A percentile compares a stretch with the other conserved stretches of the same genome.
Evolutionary conservation across 441 rosid species (phyloP).

Genomic region (Erodium texanum): DNA sequence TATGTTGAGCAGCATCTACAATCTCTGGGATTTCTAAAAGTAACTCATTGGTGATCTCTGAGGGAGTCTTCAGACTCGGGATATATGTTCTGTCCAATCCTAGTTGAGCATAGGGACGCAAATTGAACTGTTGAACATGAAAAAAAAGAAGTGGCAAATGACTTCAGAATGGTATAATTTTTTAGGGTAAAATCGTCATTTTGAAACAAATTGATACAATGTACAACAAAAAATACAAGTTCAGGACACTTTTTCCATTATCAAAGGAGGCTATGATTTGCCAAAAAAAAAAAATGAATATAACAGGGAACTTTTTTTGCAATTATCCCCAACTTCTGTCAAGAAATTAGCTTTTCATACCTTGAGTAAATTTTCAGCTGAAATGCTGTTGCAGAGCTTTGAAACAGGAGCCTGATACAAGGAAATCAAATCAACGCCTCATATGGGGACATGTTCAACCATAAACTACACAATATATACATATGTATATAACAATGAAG

Average conservation of each 20-base stretch:
- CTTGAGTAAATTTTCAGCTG: conserved; percentile 92
- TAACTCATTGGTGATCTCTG: conserved; percentile 49
- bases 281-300: too few relatives aligned
- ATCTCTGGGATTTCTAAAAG: conserved; percentile 68
- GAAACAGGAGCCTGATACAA: conserved; percentile 34
- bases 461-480: conserved; percentile 8
- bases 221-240: too few relatives aligned
- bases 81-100: conserved; percentile 68
- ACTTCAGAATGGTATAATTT: too few relatives aligned
- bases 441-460: conserved; percentile 8
- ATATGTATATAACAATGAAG: not conserved
- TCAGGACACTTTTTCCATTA: too few relatives aligned
- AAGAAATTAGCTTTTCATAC: conserved; percentile 22
- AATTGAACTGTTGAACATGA: conserved; percentile 46
- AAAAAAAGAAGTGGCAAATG: not conserved
- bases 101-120: conserved; percentile 77
- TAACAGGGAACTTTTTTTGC: too few relatives aligned
- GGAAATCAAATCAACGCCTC: conserved; percentile 15
- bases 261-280: too few relatives aligned
- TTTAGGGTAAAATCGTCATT: too few relatives aligned
- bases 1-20: conserved; percentile 46
- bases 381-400: conserved; percentile 32
- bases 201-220: not conserved
- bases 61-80: conserved; percentile 36
- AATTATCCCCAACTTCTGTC: too few relatives aligned